These are phyloP conservation scores for Davidsoniella virescens DNA, from an alignment of 2,329 filamentous ascomycete genomes.

Conservation along the genomic window DNA sequence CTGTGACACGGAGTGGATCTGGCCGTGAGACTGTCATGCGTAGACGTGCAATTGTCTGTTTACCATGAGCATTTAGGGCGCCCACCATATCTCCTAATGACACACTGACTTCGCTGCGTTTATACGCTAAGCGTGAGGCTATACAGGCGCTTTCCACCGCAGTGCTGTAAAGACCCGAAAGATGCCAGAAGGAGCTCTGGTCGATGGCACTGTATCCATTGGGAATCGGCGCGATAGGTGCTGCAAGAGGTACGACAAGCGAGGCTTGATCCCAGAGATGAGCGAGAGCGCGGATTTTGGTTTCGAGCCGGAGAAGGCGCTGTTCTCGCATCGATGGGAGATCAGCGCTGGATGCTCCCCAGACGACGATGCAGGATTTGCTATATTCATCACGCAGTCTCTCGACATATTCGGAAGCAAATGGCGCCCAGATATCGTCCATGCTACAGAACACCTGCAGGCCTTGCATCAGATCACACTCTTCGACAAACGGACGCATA, in stretches of 20 bases:
- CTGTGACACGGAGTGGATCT: not conserved
- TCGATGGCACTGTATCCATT: slow-evolving; percentile 20
- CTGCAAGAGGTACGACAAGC: slow-evolving; percentile 58
- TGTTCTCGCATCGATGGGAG: not conserved
- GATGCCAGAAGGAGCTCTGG: slow-evolving; percentile 60
- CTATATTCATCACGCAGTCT: slow-evolving; percentile 77
- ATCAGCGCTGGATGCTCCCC: slow-evolving; percentile 53
- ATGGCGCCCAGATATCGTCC: slow-evolving; percentile 72
- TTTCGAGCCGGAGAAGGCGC: slow-evolving; percentile 44
- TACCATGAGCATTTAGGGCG: slow-evolving; percentile 57
- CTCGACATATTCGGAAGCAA: slow-evolving; percentile 57
- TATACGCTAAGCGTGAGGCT: slow-evolving; percentile 49
- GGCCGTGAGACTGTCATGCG: slow-evolving; percentile 40
- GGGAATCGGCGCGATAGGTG: slow-evolving; percentile 36
- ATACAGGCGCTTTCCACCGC: slow-evolving; percentile 67
- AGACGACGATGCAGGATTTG: slow-evolving; percentile 74
- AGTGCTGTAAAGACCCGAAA: slow-evolving; percentile 57
- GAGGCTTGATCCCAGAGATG: slow-evolving; percentile 56
- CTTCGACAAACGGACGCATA: slow-evolving; percentile 72
- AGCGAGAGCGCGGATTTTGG: slow-evolving; percentile 56
- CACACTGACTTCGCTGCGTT: slow-evolving; percentile 23
- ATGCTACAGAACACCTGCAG: slow-evolving; percentile 58
- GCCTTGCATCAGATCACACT: slow-evolving; percentile 83
- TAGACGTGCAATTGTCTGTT: slow-evolving; percentile 61
- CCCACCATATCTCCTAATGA: slow-evolving; percentile 48